Evolutionary conservation across 345 rosid genomes (phyloP).

Genomic region (Gynandropsis gynandra): DNA sequence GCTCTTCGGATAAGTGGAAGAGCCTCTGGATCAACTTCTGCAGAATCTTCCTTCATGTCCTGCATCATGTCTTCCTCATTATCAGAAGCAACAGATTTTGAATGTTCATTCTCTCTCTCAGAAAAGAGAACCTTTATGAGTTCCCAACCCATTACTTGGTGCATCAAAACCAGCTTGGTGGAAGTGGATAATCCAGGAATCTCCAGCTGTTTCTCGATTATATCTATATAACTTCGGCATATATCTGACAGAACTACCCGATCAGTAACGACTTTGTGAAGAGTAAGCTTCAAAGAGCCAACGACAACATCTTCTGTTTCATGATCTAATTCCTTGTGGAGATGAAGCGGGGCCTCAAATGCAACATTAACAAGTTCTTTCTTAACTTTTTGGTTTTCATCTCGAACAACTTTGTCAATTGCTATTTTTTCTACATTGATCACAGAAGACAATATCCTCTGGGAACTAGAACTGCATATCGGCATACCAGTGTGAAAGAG

Average conservation of each 20-base stretch:
- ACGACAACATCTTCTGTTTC: slow-evolving; percentile 49
- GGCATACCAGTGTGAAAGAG: slow-evolving; percentile 78
- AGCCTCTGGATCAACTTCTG: slow-evolving; percentile 59
- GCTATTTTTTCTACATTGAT: slow-evolving; percentile 77
- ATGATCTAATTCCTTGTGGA: slow-evolving; percentile 58
- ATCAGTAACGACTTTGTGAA: slow-evolving; percentile 54
- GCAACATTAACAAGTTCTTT: slow-evolving; percentile 64
- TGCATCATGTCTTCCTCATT: slow-evolving; percentile 91
- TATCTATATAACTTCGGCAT: slow-evolving; percentile 70
- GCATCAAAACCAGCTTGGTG: slow-evolving; percentile 64
- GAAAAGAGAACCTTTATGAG: slow-evolving; percentile 85
- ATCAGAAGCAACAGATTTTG: slow-evolving; percentile 54
- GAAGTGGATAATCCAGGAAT: slow-evolving; percentile 62
- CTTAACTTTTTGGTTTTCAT: slow-evolving; percentile 54
- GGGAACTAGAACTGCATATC: slow-evolving; percentile 43
- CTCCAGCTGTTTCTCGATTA: slow-evolving; percentile 77
- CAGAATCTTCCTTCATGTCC: slow-evolving; percentile 60
- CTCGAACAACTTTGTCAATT: slow-evolving; percentile 70
- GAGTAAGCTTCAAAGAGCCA: slow-evolving; percentile 66
- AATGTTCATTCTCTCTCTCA: slow-evolving; percentile 56
- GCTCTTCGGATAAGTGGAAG: slow-evolving; percentile 89
- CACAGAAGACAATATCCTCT: slow-evolving; percentile 54
- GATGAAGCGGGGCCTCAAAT: slow-evolving; percentile 71
- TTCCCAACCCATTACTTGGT: slow-evolving; percentile 97
- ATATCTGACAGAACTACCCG: slow-evolving; percentile 61